Conservation (phyloP, 2,329 filamentous ascomycete genomes). For the Venturia oleaginea region DNA sequence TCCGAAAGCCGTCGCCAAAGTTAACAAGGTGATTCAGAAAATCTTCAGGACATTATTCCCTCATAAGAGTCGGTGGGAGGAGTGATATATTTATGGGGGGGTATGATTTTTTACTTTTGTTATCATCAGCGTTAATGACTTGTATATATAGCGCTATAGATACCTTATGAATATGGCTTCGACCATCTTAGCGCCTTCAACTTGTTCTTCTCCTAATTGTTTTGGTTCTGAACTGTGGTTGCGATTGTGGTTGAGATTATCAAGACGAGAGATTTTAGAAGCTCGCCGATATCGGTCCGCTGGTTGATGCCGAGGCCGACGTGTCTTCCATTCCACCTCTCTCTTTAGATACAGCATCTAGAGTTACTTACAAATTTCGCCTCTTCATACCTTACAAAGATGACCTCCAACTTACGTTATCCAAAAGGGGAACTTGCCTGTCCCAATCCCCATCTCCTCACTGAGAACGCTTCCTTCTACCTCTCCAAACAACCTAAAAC, state of each 20-base stretch:
- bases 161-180: too few species aligned
- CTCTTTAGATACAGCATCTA: too few species aligned
- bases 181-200: too few species aligned
- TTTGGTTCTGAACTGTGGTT: too few species aligned
- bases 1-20: constrained; percentile 24
- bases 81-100: background rate
- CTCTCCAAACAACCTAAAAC: too few species aligned
- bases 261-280: too few species aligned
- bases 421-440: background rate
- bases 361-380: too few species aligned
- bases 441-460: background rate
- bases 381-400: background rate
- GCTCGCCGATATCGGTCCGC: too few species aligned
- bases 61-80: constrained; percentile 20
- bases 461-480: background rate
- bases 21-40: constrained; percentile 27
- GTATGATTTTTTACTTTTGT: background rate
- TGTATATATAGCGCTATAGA: background rate
- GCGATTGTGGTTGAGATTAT: too few species aligned
- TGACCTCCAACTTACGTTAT: background rate
- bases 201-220: too few species aligned
- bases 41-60: constrained; percentile 27
- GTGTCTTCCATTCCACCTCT: too few species aligned
- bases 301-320: too few species aligned
- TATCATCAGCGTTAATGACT: background rate